phyloP scores from a whole-genome alignment of 2,329 filamentous ascomycete species.

The Beauveria sp. region DNA sequence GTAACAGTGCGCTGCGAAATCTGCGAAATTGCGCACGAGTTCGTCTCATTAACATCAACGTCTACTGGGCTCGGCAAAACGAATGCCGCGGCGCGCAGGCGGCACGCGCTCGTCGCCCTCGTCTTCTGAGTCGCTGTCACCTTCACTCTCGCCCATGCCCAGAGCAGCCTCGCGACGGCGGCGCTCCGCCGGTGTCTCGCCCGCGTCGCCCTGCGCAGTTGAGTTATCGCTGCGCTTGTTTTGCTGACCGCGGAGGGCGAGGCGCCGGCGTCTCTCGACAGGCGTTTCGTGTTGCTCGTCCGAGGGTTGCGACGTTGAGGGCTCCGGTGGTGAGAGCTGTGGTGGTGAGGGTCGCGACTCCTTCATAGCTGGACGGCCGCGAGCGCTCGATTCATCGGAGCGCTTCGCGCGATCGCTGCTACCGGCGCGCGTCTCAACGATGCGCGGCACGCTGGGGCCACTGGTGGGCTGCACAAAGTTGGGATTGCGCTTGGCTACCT shows the following conservation, averaged over 20 bases:
- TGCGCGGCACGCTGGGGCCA: slow-evolving; percentile 5
- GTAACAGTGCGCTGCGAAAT: neutral
- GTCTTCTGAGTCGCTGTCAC: slow-evolving; percentile 44
- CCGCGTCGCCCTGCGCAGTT: slow-evolving; percentile 27
- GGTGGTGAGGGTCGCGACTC: slow-evolving; percentile 8
- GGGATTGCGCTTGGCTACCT: slow-evolving; percentile 31
- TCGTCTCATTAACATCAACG: neutral
- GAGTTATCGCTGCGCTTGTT: slow-evolving; percentile 9
- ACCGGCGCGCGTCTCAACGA: slow-evolving; percentile 6
- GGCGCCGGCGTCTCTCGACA: slow-evolving; percentile 59
- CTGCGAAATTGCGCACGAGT: neutral
- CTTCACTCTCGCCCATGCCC: slow-evolving; percentile 43
- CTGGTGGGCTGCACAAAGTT: neutral
- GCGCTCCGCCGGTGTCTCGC: slow-evolving; percentile 68
- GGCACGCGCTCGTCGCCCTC: slow-evolving; percentile 49
- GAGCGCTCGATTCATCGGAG: neutral
- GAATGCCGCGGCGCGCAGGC: slow-evolving; percentile 46
- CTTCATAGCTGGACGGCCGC: slow-evolving; percentile 5
- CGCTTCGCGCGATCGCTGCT: neutral
- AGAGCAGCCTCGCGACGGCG: slow-evolving; percentile 67
- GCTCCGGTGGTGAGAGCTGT: neutral
- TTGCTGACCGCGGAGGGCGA: slow-evolving; percentile 38
- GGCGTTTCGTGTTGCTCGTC: slow-evolving; percentile 48
- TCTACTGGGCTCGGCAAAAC: slow-evolving; percentile 46
- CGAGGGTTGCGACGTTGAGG: slow-evolving; percentile 12